Percentiles rank a stretch among this genome's conserved stretches.
These are phyloP conservation scores for Microascus cirrosus DNA, from an alignment of 2,329 filamentous ascomycete genomes.

Conservation along the genomic window DNA sequence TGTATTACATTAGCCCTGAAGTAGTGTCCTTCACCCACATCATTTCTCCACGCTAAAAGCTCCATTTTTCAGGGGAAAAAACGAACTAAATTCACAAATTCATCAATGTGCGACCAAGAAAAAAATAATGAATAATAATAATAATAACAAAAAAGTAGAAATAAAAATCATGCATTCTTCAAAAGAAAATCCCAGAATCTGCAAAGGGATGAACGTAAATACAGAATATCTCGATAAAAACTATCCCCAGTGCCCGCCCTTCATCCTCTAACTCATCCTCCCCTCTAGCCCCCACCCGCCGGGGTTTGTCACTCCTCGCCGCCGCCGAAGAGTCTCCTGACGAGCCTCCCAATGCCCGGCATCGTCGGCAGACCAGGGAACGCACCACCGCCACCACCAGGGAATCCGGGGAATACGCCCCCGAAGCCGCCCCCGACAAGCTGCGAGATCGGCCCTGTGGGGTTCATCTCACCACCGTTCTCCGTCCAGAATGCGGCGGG, in stretches of 20 bases:
- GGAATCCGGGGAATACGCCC: not conserved
- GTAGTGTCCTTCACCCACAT: too few species aligned
- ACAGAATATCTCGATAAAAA: not conserved
- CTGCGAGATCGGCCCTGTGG: slow-evolving; percentile 3
- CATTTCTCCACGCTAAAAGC: too few species aligned
- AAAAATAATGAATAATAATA: too few species aligned
- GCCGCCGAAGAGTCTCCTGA: slow-evolving; percentile 1
- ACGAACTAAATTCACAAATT: too few species aligned
- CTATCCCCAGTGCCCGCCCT: not conserved
- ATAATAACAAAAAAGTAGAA: too few species aligned
- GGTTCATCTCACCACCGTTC: slow-evolving; percentile 18
- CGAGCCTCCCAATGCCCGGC: not conserved
- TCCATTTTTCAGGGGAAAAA: too few species aligned
- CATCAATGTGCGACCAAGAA: not conserved
- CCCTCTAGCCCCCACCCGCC: not conserved
- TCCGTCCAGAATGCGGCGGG: slow-evolving; percentile 19
- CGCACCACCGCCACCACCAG: not conserved
- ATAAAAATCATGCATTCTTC: not conserved
- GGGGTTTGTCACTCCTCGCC: not conserved
- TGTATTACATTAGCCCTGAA: too few species aligned
- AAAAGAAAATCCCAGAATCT: not conserved
- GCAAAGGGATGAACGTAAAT: not conserved
- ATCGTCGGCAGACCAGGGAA: not conserved
- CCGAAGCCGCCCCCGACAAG: slow-evolving; percentile 1
- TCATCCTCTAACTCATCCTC: not conserved